Conservation (phyloP, 2,329 filamentous ascomycete genomes). For the Alternaria rosae region DNA sequence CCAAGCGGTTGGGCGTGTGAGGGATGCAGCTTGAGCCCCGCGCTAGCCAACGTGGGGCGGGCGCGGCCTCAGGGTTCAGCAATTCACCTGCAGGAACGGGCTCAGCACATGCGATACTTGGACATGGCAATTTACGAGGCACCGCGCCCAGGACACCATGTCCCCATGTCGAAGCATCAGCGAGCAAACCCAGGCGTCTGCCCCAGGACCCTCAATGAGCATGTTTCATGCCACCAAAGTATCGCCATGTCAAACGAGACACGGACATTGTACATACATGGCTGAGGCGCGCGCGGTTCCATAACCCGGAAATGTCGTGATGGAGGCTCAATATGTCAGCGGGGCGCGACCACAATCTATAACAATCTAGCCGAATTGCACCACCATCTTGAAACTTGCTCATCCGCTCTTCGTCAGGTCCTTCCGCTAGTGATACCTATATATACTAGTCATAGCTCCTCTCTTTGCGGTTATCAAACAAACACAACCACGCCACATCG, state of each 20-base stretch:
- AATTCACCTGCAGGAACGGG: slow-evolving; percentile 14
- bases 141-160: slow-evolving; percentile 11
- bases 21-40: slow-evolving; percentile 12
- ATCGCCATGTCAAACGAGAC: slow-evolving; percentile 9
- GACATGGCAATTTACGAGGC: not conserved
- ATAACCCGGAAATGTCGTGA: slow-evolving; percentile 25
- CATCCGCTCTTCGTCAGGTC: slow-evolving; percentile 25
- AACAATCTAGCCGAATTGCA: slow-evolving; percentile 42
- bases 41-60: slow-evolving; percentile 17
- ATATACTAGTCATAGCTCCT: slow-evolving; percentile 16
- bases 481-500: slow-evolving; percentile 4
- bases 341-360: slow-evolving; percentile 36
- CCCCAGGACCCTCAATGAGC: slow-evolving; percentile 31
- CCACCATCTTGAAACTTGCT: slow-evolving; percentile 45
- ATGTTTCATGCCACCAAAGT: slow-evolving; percentile 43
- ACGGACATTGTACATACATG: slow-evolving; percentile 22
- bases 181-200: not conserved
- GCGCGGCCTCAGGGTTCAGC: slow-evolving; percentile 8
- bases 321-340: slow-evolving; percentile 39
- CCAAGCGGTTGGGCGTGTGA: slow-evolving; percentile 19
- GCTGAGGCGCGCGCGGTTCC: slow-evolving; percentile 40
- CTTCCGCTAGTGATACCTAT: slow-evolving; percentile 19
- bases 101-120: slow-evolving; percentile 1
- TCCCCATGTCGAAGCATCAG: not conserved
- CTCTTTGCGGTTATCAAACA: slow-evolving; percentile 3